phyloP scores from a whole-genome alignment of 2,329 filamentous ascomycete genomes.

The Dactylellina sp. region DNA sequence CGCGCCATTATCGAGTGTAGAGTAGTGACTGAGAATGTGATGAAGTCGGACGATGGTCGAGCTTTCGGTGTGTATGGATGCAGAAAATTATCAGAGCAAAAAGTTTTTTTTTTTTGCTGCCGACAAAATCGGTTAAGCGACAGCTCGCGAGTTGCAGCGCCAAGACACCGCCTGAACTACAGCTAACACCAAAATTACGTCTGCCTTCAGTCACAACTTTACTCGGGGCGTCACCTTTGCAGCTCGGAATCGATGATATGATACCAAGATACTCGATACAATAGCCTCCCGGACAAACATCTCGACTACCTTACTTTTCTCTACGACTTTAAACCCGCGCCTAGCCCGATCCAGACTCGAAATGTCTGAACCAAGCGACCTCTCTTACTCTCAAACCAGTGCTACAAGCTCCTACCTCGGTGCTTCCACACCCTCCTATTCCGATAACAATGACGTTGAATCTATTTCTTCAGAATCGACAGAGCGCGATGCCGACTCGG shows the following conservation, averaged over 20 bases:
- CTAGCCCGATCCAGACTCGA: constrained; percentile 1
- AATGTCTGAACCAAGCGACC: constrained; percentile 32
- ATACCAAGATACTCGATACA: not conserved
- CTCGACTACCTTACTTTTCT: not conserved
- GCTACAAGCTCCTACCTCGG: constrained; percentile 46
- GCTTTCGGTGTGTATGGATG: constrained; percentile 2
- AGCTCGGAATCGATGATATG: constrained; percentile 3
- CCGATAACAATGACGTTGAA: constrained; percentile 43
- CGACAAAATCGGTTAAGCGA: not conserved
- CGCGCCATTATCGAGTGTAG: constrained; percentile 68
- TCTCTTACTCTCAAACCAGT: constrained; percentile 37
- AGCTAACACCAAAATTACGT: constrained; percentile 24
- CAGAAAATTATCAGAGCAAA: not conserved
- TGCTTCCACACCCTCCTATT: constrained; percentile 30
- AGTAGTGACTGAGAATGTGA: not conserved
- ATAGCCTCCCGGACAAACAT: not conserved
- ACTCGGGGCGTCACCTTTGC: constrained; percentile 13
- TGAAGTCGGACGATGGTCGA: not conserved
- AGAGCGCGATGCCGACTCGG: constrained; percentile 72
- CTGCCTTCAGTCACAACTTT: constrained; percentile 9
- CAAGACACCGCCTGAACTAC: constrained; percentile 17
- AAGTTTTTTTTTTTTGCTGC: constrained; percentile 24
- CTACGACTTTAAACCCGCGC: not conserved
- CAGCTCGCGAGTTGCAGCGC: constrained; percentile 13
- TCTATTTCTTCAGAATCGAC: constrained; percentile 43